These are phyloP conservation scores for Cucumis hystrix DNA, from an alignment of 306 rosid species.

Conservation along the genomic window DNA sequence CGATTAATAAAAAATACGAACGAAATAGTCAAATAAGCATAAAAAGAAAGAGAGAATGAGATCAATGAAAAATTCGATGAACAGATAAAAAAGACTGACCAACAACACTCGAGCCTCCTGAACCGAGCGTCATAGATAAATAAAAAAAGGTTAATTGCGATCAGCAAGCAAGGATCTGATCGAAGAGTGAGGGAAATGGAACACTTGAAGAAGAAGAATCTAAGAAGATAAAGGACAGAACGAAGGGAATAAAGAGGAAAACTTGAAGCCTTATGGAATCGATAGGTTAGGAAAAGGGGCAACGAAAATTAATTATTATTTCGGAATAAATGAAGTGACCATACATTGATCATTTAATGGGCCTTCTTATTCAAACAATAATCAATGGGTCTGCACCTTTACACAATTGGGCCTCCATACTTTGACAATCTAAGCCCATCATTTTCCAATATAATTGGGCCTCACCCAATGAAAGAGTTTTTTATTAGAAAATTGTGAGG, in stretches of 20 bases:
- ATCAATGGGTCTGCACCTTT: not conserved
- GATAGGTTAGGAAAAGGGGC: not conserved
- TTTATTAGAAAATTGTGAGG: not conserved
- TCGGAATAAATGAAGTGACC: not conserved
- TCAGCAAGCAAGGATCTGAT: conserved; percentile 46
- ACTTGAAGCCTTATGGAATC: not conserved
- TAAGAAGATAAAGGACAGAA: conserved; percentile 1
- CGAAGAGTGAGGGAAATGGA: conserved; percentile 9
- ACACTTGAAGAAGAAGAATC: conserved; percentile 2
- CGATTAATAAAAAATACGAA: not conserved
- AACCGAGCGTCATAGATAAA: conserved; percentile 94
- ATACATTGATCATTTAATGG: not conserved
- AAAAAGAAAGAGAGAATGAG: not conserved
- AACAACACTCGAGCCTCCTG: conserved; percentile 94
- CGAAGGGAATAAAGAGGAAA: conserved; percentile 4
- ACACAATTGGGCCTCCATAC: not conserved
- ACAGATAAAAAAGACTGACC: conserved; percentile 35
- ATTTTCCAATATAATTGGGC: not conserved
- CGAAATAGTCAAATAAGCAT: not conserved
- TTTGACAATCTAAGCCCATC: not conserved
- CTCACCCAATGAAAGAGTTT: not conserved
- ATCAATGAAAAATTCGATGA: not conserved
- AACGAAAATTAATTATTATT: not conserved
- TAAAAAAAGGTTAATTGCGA: not conserved
- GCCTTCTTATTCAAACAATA: not conserved